Percentiles rank a stretch among this genome's conserved stretches.
Evolutionary conservation across 306 rosid genomes (phyloP).

Genomic region (Abrus precatorius): DNA sequence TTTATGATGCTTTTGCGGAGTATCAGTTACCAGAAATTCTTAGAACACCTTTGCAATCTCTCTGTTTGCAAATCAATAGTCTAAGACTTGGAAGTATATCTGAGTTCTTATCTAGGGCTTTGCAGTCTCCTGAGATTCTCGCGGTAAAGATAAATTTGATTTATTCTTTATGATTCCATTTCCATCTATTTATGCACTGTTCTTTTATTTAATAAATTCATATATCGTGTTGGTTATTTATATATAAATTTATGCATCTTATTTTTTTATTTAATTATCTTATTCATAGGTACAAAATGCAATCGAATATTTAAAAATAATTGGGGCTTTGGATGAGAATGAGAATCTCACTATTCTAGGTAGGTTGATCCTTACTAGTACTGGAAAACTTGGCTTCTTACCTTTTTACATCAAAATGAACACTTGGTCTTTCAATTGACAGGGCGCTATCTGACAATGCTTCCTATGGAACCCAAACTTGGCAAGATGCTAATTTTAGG

Average conservation of each 20-base stretch:
- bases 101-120: constrained; percentile 89
- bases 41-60: constrained; percentile 97
- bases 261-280: constrained; percentile 43
- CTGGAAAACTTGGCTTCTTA: constrained; percentile 41
- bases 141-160: constrained; percentile 68
- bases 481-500: constrained; percentile 96
- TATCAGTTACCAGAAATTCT: constrained; percentile 96
- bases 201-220: not conserved
- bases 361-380: constrained; percentile 48
- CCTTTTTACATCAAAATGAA: constrained; percentile 22
- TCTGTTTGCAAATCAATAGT: constrained; percentile 97
- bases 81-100: constrained; percentile 93
- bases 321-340: constrained; percentile 89
- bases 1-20: constrained; percentile 81
- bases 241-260: constrained; percentile 38
- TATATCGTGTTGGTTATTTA: constrained; percentile 36
- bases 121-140: constrained; percentile 90
- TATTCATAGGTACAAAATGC: constrained; percentile 89
- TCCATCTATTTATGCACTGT: constrained; percentile 30
- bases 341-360: constrained; percentile 91
- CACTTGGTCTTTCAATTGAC: constrained; percentile 53
- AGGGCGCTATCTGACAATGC: constrained; percentile 84
- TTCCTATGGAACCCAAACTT: constrained; percentile 98
- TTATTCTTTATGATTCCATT: constrained; percentile 36
- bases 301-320: constrained; percentile 81